A percentile compares a stretch with the other conserved stretches of the same genome.
Conservation (phyloP, 768 basidiomycete genomes). For the Trichaptum fuscoviolaceum region DNA sequence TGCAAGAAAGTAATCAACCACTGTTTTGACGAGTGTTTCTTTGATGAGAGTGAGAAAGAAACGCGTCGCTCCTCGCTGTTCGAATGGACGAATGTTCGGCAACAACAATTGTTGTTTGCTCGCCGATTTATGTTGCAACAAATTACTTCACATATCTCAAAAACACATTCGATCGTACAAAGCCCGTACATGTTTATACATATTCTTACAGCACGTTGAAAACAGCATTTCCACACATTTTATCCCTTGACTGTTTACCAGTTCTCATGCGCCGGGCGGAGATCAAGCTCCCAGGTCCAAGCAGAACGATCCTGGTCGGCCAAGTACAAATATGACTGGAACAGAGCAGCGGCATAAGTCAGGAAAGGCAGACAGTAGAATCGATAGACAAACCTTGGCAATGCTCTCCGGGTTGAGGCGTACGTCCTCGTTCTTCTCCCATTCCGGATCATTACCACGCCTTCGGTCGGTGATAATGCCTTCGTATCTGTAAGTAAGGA, state of each 20-base stretch:
- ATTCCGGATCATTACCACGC: constrained; percentile 28
- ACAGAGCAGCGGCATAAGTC: constrained; percentile 6
- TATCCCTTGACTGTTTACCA: constrained; percentile 28
- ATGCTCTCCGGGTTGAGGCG: constrained; percentile 63
- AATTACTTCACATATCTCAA: too few species aligned
- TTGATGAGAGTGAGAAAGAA: too few species aligned
- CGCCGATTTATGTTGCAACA: too few species aligned
- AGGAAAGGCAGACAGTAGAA: background rate
- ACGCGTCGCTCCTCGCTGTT: too few species aligned
- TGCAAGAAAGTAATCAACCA: too few species aligned
- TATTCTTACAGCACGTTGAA: background rate
- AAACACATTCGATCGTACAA: background rate
- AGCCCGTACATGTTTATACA: background rate
- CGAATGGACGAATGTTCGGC: too few species aligned
- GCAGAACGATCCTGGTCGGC: constrained; percentile 64
- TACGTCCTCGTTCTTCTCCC: constrained; percentile 39
- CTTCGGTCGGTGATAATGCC: constrained; percentile 36
- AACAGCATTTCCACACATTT: background rate
- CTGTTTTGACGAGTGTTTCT: too few species aligned
- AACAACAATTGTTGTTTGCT: too few species aligned
- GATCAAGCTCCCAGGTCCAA: constrained; percentile 77
- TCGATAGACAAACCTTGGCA: constrained; percentile 44
- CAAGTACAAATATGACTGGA: constrained; percentile 61
- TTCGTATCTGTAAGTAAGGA: constrained; percentile 18
- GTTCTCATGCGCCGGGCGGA: constrained; percentile 50